These are phyloP conservation scores for Coemansia sp. DNA, from an alignment of 192 early-diverging fungal genomes.

Conservation along the genomic window DNA sequence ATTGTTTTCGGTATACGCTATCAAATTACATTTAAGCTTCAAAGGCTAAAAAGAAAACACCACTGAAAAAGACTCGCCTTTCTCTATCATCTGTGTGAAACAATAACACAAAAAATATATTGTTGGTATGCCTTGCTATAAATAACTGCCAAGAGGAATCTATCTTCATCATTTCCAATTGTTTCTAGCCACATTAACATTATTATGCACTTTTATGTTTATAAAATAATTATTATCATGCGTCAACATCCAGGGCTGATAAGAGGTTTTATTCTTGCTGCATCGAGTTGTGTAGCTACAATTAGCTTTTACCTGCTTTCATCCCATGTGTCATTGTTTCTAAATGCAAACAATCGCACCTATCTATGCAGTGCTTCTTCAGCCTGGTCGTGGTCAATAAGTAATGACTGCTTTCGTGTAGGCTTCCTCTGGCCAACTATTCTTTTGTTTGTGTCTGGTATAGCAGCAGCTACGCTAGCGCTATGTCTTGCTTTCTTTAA, in stretches of 20 bases:
- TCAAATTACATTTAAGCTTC: too few species aligned
- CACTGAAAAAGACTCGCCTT: too few species aligned
- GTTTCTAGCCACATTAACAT: not conserved
- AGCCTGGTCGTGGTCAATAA: slow-evolving; percentile 1
- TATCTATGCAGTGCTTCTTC: not conserved
- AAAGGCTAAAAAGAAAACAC: too few species aligned
- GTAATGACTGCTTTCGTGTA: slow-evolving; percentile 8
- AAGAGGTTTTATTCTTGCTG: not conserved
- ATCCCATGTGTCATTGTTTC: not conserved
- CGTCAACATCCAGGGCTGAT: not conserved
- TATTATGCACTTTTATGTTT: too few species aligned
- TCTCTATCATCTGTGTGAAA: too few species aligned
- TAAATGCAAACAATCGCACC: not conserved
- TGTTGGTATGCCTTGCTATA: too few species aligned
- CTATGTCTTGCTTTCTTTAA: not conserved
- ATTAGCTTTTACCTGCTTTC: not conserved
- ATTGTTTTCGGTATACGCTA: too few species aligned
- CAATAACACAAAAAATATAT: too few species aligned
- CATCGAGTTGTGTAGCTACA: not conserved
- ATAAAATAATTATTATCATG: not conserved
- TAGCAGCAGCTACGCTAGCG: not conserved
- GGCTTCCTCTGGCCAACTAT: slow-evolving; percentile 25
- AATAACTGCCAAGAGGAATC: too few species aligned
- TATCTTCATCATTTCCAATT: not conserved
- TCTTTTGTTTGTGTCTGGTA: slow-evolving; percentile 8